Conservation (phyloP, 2,329 filamentous ascomycete species). For the Leptographium lundbergii region DNA sequence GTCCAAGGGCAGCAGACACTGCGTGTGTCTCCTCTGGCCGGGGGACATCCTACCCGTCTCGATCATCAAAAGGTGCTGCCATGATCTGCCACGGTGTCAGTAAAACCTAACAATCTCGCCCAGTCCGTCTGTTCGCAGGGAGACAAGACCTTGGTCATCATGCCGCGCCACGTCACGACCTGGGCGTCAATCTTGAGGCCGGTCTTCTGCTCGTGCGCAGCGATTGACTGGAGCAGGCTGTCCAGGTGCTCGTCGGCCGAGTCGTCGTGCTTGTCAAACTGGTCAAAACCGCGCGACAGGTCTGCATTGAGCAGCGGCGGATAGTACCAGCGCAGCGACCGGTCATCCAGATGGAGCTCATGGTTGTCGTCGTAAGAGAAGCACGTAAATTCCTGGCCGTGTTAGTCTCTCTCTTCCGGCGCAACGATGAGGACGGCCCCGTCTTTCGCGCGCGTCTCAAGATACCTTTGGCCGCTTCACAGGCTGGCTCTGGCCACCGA, state of each 20-base stretch:
- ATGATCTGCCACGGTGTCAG: conserved; percentile 50
- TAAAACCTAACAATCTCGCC: too few species aligned
- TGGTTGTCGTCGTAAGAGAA: conserved; percentile 91
- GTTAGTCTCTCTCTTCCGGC: not conserved
- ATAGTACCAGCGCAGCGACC: conserved; percentile 81
- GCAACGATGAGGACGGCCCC: not conserved
- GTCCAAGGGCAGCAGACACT: too few species aligned
- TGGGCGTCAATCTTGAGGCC: conserved; percentile 60
- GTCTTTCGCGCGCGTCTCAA: not conserved
- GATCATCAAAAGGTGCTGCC: conserved; percentile 67
- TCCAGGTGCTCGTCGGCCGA: conserved; percentile 73
- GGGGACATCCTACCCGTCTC: conserved; percentile 50
- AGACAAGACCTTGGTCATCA: conserved; percentile 83
- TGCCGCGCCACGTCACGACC: conserved; percentile 86
- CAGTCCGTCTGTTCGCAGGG: too few species aligned
- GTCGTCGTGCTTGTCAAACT: conserved; percentile 74
- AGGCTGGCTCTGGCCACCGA: conserved; percentile 52
- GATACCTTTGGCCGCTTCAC: conserved; percentile 66
- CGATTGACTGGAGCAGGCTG: conserved; percentile 64
- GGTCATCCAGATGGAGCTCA: conserved; percentile 60
- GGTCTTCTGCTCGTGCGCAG: conserved; percentile 56
- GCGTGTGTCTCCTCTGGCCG: not conserved
- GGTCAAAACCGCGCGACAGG: conserved; percentile 68
- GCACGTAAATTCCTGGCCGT: conserved; percentile 66
- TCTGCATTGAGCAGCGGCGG: conserved; percentile 58